Conservation (phyloP, 352 stramenopile species). For the Phytophthora tentaculata region DNA sequence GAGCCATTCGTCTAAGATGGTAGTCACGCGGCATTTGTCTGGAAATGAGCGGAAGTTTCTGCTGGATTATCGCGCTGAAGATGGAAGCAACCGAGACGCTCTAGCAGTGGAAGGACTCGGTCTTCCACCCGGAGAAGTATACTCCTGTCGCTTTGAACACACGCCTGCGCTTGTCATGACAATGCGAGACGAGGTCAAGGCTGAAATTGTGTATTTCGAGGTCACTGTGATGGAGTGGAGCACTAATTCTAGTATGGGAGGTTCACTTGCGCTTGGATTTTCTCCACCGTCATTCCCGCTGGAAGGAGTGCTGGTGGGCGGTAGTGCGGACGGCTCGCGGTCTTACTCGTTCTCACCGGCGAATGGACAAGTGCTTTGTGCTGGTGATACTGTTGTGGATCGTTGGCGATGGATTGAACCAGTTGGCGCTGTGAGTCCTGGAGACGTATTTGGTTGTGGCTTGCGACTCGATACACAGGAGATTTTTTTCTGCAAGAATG, state of each 20-base stretch:
- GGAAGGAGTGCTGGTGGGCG: conserved; percentile 65
- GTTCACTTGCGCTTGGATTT: conserved; percentile 64
- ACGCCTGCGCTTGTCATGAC: conserved; percentile 75
- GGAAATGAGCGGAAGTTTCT: conserved; percentile 83
- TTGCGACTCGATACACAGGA: conserved; percentile 83
- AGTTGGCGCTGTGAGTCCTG: conserved; percentile 44
- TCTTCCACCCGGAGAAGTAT: conserved; percentile 31
- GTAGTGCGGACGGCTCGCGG: conserved; percentile 38
- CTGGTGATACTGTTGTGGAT: conserved; percentile 55
- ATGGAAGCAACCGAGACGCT: conserved; percentile 28
- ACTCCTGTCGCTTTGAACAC: conserved; percentile 86
- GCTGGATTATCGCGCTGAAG: conserved; percentile 66
- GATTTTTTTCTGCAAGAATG: conserved; percentile 90
- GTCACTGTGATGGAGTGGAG: conserved; percentile 76
- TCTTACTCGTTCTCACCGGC: conserved; percentile 77
- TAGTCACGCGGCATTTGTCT: conserved; percentile 71
- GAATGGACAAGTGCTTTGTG: conserved; percentile 72
- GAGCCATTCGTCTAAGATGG: conserved; percentile 84
- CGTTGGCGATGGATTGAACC: conserved; percentile 79
- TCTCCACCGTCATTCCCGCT: conserved; percentile 73
- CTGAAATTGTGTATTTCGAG: conserved; percentile 86
- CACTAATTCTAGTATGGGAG: conserved; percentile 24
- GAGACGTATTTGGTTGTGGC: conserved; percentile 82
- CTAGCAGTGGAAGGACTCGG: conserved; percentile 31
- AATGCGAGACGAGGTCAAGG: conserved; percentile 72